These are phyloP conservation scores for Davidsoniella neocaledoniae DNA, from an alignment of 2,329 filamentous ascomycete genomes.

Conservation along the genomic window DNA sequence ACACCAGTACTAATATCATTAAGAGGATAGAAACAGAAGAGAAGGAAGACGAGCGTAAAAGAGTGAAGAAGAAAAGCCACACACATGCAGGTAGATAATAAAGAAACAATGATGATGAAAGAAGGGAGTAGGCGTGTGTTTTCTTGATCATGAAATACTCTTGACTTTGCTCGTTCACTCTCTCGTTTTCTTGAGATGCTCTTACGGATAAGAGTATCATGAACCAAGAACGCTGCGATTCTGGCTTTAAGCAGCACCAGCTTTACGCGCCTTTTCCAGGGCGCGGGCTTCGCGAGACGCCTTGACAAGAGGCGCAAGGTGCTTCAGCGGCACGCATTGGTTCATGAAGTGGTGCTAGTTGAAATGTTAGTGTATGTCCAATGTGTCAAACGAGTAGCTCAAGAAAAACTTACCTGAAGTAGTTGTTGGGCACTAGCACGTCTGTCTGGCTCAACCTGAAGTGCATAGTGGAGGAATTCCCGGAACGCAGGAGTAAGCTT, in stretches of 20 bases:
- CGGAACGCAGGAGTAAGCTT: slow-evolving; percentile 66
- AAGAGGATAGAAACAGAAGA: background rate
- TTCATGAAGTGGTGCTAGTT: slow-evolving; percentile 65
- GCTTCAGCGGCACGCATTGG: slow-evolving; percentile 53
- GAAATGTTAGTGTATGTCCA: background rate
- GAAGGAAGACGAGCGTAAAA: background rate
- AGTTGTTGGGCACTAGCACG: slow-evolving; percentile 87
- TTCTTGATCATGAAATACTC: no score
- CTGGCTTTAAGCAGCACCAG: background rate
- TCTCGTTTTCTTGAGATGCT: no score
- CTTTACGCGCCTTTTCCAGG: slow-evolving; percentile 66
- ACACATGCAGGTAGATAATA: background rate
- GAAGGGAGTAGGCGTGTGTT: no score
- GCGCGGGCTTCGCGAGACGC: slow-evolving; percentile 72
- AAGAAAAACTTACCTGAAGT: slow-evolving; percentile 50
- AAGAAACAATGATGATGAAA: no score
- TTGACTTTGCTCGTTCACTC: no score
- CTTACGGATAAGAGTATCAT: no score
- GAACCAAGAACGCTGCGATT: no score
- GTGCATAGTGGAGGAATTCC: slow-evolving; percentile 80
- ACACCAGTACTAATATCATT: background rate
- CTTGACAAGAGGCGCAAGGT: slow-evolving; percentile 72
- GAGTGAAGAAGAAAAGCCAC: background rate
- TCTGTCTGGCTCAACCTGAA: slow-evolving; percentile 96
- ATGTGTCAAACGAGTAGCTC: slow-evolving; percentile 17